Evolutionary conservation across 345 rosid genomes (phyloP).

Genomic region (Salix exigua): DNA sequence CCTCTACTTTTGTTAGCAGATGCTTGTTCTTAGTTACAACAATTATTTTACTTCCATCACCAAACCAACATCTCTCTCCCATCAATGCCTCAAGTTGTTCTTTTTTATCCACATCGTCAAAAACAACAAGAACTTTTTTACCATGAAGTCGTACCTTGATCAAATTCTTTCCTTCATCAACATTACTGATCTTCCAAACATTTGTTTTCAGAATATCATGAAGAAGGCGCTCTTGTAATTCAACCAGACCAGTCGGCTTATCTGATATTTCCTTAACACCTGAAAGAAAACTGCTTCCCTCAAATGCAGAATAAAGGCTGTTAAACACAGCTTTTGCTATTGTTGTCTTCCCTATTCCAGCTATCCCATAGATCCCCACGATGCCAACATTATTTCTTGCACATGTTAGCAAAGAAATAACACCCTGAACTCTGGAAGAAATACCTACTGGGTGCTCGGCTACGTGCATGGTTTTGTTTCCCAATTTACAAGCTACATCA

Average conservation of each 20-base stretch:
- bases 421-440: too few relatives aligned
- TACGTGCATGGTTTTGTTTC: not conserved
- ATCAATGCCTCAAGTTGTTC: not conserved
- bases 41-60: not conserved
- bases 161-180: not conserved
- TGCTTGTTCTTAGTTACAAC: not conserved
- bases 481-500: slow-evolving; percentile 24
- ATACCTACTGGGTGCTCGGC: not conserved
- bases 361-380: not conserved
- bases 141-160: not conserved
- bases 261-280: not conserved
- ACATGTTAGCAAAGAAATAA: too few relatives aligned
- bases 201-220: not conserved
- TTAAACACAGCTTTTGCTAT: slow-evolving; percentile 5
- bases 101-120: slow-evolving; percentile 2
- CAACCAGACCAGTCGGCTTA: not conserved
- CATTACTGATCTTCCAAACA: not conserved
- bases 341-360: slow-evolving; percentile 6
- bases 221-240: not conserved
- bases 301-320: not conserved
- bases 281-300: not conserved
- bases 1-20: not conserved
- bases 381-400: not conserved
- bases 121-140: slow-evolving; percentile 1
- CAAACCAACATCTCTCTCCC: not conserved